A percentile compares a stretch with the other conserved stretches of the same genome.
Conservation (phyloP, 2,329 filamentous ascomycete species). For the Paracoccidioides brasiliensis region DNA sequence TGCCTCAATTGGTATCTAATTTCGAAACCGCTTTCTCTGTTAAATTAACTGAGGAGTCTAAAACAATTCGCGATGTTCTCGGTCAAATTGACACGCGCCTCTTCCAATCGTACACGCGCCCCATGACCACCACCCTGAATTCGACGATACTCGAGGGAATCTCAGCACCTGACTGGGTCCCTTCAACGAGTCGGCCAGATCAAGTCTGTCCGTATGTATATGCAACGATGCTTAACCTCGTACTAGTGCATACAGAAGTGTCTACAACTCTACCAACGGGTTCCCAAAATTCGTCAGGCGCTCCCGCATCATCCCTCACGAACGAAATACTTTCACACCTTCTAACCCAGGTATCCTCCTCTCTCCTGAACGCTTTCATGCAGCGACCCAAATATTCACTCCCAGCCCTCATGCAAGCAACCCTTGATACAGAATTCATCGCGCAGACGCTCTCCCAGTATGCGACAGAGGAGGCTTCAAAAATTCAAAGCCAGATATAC, state of each 20-base stretch:
- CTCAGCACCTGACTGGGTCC: slow-evolving; percentile 56
- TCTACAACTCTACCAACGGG: slow-evolving; percentile 67
- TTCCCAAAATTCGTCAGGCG: slow-evolving; percentile 60
- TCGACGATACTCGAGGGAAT: slow-evolving; percentile 63
- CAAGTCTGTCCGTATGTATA: slow-evolving; percentile 84
- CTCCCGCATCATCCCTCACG: slow-evolving; percentile 52
- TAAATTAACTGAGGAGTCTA: slow-evolving; percentile 84
- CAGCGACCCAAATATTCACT: slow-evolving; percentile 57
- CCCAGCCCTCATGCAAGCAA: slow-evolving; percentile 84
- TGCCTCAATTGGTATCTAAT: slow-evolving; percentile 77
- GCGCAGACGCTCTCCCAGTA: slow-evolving; percentile 86
- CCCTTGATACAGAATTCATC: slow-evolving; percentile 91
- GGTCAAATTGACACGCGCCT: slow-evolving; percentile 80
- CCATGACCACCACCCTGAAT: slow-evolving; percentile 55
- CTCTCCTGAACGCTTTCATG: slow-evolving; percentile 72
- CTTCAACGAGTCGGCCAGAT: slow-evolving; percentile 45
- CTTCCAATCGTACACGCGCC: slow-evolving; percentile 83
- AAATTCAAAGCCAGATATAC: slow-evolving; percentile 82
- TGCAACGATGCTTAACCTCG: slow-evolving; percentile 67
- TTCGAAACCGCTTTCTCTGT: slow-evolving; percentile 93
- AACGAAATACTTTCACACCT: slow-evolving; percentile 72
- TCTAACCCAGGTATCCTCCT: slow-evolving; percentile 64
- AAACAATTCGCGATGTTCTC: slow-evolving; percentile 81
- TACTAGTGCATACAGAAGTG: slow-evolving; percentile 83
- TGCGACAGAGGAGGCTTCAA: slow-evolving; percentile 66